Percentiles rank a stretch among this genome's conserved stretches.
Evolutionary conservation across 345 rosid species (phyloP).

Genomic region (Mercurialis annua): DNA sequence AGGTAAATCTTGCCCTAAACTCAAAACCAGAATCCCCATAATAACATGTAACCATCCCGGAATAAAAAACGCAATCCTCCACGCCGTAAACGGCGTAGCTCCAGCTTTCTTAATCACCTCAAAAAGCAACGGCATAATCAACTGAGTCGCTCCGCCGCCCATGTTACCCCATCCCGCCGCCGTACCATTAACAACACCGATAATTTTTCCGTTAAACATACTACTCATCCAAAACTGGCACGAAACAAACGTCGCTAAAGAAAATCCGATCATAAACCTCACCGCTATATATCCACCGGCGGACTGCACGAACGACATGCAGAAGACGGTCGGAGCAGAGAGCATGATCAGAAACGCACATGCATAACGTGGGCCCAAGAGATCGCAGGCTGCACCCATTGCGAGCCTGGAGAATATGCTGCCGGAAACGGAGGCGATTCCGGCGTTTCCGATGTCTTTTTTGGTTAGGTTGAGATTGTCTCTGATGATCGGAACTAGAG

Average conservation of each 20-base stretch:
- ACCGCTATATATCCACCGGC: slow-evolving; percentile 32
- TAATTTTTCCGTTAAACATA: slow-evolving; percentile 34
- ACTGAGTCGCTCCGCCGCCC: slow-evolving; percentile 36
- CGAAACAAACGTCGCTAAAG: slow-evolving; percentile 35
- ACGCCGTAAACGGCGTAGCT: slow-evolving; percentile 30
- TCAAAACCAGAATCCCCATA: slow-evolving; percentile 44
- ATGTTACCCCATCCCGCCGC: slow-evolving; percentile 41
- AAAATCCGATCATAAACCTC: slow-evolving; percentile 33
- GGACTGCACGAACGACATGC: slow-evolving; percentile 33
- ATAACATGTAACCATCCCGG: slow-evolving; percentile 35
- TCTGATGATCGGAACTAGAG: slow-evolving; percentile 36
- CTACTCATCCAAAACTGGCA: slow-evolving; percentile 41
- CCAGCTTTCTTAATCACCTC: slow-evolving; percentile 25
- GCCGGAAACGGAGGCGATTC: slow-evolving; percentile 39
- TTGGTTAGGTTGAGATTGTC: slow-evolving; percentile 39
- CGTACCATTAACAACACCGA: slow-evolving; percentile 36
- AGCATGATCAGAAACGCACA: slow-evolving; percentile 35
- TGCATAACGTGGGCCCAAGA: slow-evolving; percentile 37
- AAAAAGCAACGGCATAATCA: slow-evolving; percentile 30
- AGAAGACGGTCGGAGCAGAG: slow-evolving; percentile 36
- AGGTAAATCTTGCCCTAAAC: slow-evolving; percentile 50
- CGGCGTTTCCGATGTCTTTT: slow-evolving; percentile 30
- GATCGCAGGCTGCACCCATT: slow-evolving; percentile 41
- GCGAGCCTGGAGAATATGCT: slow-evolving; percentile 40
- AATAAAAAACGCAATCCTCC: slow-evolving; percentile 36